phyloP scores from a whole-genome alignment of 1,139 yeast species.

The Zygosaccharomyces pseudobailii region DNA sequence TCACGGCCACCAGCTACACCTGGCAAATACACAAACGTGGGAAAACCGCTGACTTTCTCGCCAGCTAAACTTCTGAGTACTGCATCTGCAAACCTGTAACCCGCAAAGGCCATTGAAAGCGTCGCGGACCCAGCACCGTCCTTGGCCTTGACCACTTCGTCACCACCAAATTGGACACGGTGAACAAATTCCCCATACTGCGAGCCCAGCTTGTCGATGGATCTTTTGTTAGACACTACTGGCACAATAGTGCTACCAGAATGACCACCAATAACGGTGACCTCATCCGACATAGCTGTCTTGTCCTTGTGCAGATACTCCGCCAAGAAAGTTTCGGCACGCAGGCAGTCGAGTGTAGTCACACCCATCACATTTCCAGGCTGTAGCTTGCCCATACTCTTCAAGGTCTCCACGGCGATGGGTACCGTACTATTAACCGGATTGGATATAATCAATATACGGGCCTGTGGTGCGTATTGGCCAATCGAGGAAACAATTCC shows the following conservation, averaged over 20 bases:
- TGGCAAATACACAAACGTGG: constrained; percentile 55
- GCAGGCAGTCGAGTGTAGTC: constrained; percentile 64
- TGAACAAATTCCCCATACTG: constrained; percentile 45
- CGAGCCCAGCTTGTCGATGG: constrained; percentile 24
- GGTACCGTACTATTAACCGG: constrained; percentile 77
- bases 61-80: constrained; percentile 25
- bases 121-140: constrained; percentile 77
- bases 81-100: constrained; percentile 53
- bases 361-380: constrained; percentile 67
- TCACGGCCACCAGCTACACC: constrained; percentile 49
- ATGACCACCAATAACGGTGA: constrained; percentile 70
- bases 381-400: constrained; percentile 45
- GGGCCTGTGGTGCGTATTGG: constrained; percentile 55
- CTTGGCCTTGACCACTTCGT: constrained; percentile 74
- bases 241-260: constrained; percentile 77
- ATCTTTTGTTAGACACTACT: constrained; percentile 29
- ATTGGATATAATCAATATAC: constrained; percentile 63
- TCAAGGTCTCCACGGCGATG: constrained; percentile 67
- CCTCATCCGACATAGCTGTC: constrained; percentile 42
- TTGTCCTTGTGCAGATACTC: constrained; percentile 33
- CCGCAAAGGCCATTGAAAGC: constrained; percentile 73
- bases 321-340: constrained; percentile 63
- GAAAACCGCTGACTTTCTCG: constrained; percentile 26
- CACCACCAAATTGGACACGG: constrained; percentile 74
- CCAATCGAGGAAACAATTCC: constrained; percentile 57